A percentile compares a stretch with the other conserved stretches of the same genome.
phyloP scores from a whole-genome alignment of 352 stramenopile genomes.

The Phytophthora kernoviae region DNA sequence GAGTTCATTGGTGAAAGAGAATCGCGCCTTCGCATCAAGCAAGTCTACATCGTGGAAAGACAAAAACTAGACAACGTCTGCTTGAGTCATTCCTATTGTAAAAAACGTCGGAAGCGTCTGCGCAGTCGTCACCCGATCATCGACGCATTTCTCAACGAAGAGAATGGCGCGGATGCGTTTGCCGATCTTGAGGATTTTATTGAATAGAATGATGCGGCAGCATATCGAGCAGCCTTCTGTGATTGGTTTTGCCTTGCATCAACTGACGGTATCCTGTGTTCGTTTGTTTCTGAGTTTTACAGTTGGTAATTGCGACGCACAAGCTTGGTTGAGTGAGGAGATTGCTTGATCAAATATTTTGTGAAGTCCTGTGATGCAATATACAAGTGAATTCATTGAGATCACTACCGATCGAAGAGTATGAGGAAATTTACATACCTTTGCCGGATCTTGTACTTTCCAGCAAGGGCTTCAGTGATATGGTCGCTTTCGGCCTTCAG shows the following conservation, averaged over 20 bases:
- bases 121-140: slow-evolving; percentile 76
- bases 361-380: slow-evolving; percentile 36
- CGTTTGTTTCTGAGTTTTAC: slow-evolving; percentile 23
- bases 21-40: slow-evolving; percentile 30
- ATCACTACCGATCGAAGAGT: background rate
- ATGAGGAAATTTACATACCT: slow-evolving; percentile 38
- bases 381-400: slow-evolving; percentile 1
- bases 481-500: slow-evolving; percentile 36
- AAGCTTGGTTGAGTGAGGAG: slow-evolving; percentile 33
- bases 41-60: slow-evolving; percentile 10
- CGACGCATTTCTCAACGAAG: slow-evolving; percentile 76
- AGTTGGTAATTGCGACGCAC: slow-evolving; percentile 42
- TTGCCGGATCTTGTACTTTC: slow-evolving; percentile 53
- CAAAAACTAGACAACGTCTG: slow-evolving; percentile 39
- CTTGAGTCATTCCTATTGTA: slow-evolving; percentile 60
- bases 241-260: slow-evolving; percentile 4
- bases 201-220: slow-evolving; percentile 38
- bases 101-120: slow-evolving; percentile 53
- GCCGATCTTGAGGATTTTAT: slow-evolving; percentile 83
- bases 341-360: slow-evolving; percentile 52
- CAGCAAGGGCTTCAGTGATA: slow-evolving; percentile 32
- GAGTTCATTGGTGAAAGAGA: slow-evolving; percentile 41
- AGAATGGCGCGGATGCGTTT: slow-evolving; percentile 70
- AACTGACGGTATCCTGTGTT: slow-evolving; percentile 13
- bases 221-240: background rate